phyloP scores from a whole-genome alignment of 2,329 filamentous ascomycete species.

The Acrodontium crateriforme region DNA sequence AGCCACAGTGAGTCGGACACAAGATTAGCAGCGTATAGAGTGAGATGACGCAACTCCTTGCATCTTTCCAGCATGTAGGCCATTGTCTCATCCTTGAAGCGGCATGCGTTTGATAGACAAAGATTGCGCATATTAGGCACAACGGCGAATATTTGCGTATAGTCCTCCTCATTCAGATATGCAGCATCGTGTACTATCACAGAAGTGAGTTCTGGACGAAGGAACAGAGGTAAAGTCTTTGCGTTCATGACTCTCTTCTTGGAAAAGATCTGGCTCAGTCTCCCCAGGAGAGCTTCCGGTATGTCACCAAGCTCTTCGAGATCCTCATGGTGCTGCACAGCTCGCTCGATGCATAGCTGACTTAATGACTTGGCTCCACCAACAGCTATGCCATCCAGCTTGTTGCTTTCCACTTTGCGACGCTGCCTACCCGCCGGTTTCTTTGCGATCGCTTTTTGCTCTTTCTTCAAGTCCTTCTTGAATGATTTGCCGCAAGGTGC shows the following conservation, averaged over 20 bases:
- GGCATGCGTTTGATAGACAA: slow-evolving; percentile 71
- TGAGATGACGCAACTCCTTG: slow-evolving; percentile 54
- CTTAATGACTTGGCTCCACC: slow-evolving; percentile 56
- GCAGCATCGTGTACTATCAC: slow-evolving; percentile 49
- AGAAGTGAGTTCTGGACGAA: slow-evolving; percentile 38
- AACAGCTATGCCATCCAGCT: slow-evolving; percentile 59
- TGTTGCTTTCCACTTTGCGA: slow-evolving; percentile 67
- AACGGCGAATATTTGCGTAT: slow-evolving; percentile 63
- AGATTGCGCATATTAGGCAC: slow-evolving; percentile 56
- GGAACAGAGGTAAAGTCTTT: slow-evolving; percentile 35
- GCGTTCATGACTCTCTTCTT: slow-evolving; percentile 46
- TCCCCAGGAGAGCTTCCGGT: slow-evolving; percentile 41
- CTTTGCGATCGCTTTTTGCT: slow-evolving; percentile 44
- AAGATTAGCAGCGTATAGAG: slow-evolving; percentile 74
- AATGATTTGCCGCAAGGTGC: slow-evolving; percentile 64
- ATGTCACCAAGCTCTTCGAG: slow-evolving; percentile 52
- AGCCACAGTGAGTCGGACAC: slow-evolving; percentile 65
- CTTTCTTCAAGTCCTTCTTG: slow-evolving; percentile 49
- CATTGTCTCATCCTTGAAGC: slow-evolving; percentile 76
- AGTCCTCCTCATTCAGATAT: slow-evolving; percentile 62
- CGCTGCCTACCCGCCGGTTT: slow-evolving; percentile 46
- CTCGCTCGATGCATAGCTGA: slow-evolving; percentile 49
- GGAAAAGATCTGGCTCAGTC: slow-evolving; percentile 49
- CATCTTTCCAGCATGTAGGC: slow-evolving; percentile 66
- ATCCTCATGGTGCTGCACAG: slow-evolving; percentile 48